Base-by-base conservation (phyloP, 139 green algal species). In the Coelastrella sp. region DNA sequence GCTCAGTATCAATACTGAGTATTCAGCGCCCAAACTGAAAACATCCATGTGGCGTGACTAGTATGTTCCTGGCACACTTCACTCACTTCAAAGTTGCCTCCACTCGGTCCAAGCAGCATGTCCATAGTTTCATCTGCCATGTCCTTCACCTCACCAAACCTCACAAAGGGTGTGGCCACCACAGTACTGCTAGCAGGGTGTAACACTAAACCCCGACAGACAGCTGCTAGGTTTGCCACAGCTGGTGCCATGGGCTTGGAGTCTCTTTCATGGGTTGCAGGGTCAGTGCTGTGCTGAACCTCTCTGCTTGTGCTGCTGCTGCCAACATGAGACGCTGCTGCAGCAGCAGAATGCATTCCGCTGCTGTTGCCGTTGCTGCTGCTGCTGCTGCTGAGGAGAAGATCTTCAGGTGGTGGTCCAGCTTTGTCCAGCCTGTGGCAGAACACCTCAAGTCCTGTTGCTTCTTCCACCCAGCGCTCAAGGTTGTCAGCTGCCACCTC, bases 131-230 rank as follows among this genome's bases (percentile, higher is more conserved):
- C 11, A 11, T 53, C 11, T 11, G 45, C 8, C 11, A 23, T 57
- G 45, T 53, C n/a, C 27, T 71, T 57, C 4, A n/a, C 32, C 13
- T 77, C 48, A 8, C 48, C 48, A 34, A 90, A 90, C 27, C 72
- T 34, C n/a, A 71, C 50, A 57, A 90, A 88, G 19, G 87, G 83
- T 2, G 79, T 89, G 48, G 87, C 87, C 25, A 87, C 83, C 0
- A 88, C 63, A 8, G 64, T 60, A 2, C 23, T n/a, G 25, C 67
- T 87, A 60, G 79, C 50, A 6, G 84, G 83, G 63, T 91, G 87
- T 40, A 91, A 72, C 78, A 91, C 84, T 63, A 89, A 63, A 4
- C 84, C 87, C 5, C 87, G 51, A 51, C 83, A 87, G 72, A 87
- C 9, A 4, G 40, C 63, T n/a, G n/a, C n/a, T n/a, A n/a, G n/a